Base-by-base conservation (phyloP, 139 green algal species). In the Chlamydomonas sp. region DNA sequence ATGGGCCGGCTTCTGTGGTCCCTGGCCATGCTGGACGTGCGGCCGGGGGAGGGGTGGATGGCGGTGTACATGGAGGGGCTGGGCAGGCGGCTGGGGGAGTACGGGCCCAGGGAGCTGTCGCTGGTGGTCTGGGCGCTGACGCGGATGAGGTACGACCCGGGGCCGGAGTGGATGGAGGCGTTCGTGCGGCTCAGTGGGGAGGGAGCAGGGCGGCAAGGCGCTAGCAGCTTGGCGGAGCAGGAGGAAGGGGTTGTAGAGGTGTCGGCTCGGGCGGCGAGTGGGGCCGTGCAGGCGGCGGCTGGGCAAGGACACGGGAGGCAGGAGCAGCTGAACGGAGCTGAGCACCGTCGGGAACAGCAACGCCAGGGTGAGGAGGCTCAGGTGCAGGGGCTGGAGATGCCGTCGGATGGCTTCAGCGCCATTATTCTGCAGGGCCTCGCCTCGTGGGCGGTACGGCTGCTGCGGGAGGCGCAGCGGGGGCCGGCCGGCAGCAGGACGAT, bases 1-100 rank as follows among this genome's bases (percentile, higher is more conserved):
- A 60, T 86, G 5, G 63, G 60, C 20, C 61, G 63, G 20, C 73
- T 88, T 62, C 63, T 88, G 31, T 82, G 73, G 83, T 57, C 83
- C 18, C 73, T 82, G 74, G 83, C 83, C 7, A 3, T 81, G 49
- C 74, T 88, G 73, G 83, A 88, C 63, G 57, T 88, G 3, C 31
- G 62, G 2, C 83, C 83, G 4, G 17, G n/a, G 1, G 63, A 8
- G 2, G 61, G 18, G 15, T 88, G 83, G 83, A 58, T 81, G 63
- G 20, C 83, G 7, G 0, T 5, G 31, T 88, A 77, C 83, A 64
- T 88, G 74, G 73, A 4, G 63, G 69, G 31, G 20, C 18, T 88
- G 74, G 15, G 57, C 12, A 10, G 14, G 9, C 7, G 16, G 0
- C 57, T 61, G 18, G 79, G 31, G 58, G 57, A 85, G 12, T 58